Base-by-base conservation (phyloP, 176 grass and related monocot genomes). In the Canna indica region DNA sequence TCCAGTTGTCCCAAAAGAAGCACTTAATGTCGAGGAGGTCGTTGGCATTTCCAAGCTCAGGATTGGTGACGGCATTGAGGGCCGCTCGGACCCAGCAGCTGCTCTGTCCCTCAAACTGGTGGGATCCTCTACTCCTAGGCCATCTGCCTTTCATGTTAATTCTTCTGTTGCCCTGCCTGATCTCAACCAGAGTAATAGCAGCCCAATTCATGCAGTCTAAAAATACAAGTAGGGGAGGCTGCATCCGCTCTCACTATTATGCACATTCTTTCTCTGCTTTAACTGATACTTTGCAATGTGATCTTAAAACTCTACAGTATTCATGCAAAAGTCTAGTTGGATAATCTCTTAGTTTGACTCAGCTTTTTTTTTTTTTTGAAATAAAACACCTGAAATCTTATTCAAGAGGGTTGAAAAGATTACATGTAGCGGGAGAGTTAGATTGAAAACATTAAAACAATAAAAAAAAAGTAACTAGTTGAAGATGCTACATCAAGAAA, bases 151-250 rank as follows among this genome's bases (percentile, higher is more conserved):
- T 78, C 92, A 91, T 76, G 79, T 76, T 29, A 91, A 66, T 53
- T 77, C 81, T 11, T 67, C 85, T 1, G 78, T 82, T 41, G 47
- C 70, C 69, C 72, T 81, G 56, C 79, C 88, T 67, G 85, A 88
- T 61, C 57, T 91, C 71, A 87, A 76, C 70, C 88, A 88, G 67
- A 78, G 84, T 80, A 91, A 76, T 53, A 78, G 52, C 79, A 91
- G 75, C 52, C 82, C 83, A 38, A 96, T 96, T 68, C 88, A 86
- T 86, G 88, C 88, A 71, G 81, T 96, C 64, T 91, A 75, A 91
- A 15, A 25, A 32, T 38, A 52, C 29, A 71, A 1, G 31, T 53
- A 0, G 6, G 58, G 29, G 30, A 54, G 2, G 30, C 16, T 42
- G n/a, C 25, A 4, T 73, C 24, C 22, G 18, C 26, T 27, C 31